Evolutionary conservation across 2,329 filamentous ascomycete species (phyloP).

Genomic region (Fusarium falciforme): DNA sequence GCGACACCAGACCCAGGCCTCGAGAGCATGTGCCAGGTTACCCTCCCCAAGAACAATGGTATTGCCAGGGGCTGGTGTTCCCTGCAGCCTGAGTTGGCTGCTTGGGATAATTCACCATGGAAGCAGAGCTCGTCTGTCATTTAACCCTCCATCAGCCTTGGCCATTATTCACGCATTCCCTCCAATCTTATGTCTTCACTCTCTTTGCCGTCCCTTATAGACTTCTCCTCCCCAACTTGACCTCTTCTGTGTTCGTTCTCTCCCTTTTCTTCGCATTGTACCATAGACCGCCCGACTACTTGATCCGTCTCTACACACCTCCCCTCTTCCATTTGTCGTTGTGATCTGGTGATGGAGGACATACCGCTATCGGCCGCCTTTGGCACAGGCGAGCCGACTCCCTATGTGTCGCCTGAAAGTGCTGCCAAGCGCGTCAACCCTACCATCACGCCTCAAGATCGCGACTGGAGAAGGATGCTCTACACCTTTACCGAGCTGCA

Average conservation of each 20-base stretch:
- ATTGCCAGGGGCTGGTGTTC: slow-evolving; percentile 14
- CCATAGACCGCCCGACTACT: not conserved
- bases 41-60: slow-evolving; percentile 21
- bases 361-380: not conserved
- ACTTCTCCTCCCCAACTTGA: not conserved
- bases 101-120: not conserved
- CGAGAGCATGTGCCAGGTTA: slow-evolving; percentile 1
- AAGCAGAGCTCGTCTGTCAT: not conserved
- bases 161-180: not conserved
- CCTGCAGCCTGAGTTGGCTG: not conserved
- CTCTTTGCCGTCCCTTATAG: slow-evolving; percentile 15
- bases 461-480: slow-evolving; percentile 43
- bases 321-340: not conserved
- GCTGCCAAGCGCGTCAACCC: slow-evolving; percentile 32
- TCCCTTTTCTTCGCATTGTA: slow-evolving; percentile 5
- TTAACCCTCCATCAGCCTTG: slow-evolving; percentile 19
- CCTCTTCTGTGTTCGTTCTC: not conserved
- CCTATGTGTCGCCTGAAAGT: not conserved
- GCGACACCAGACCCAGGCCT: slow-evolving; percentile 1
- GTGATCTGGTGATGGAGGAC: not conserved
- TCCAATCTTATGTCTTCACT: not conserved
- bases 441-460: slow-evolving; percentile 38
- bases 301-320: not conserved
- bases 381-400: not conserved
- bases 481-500: slow-evolving; percentile 46